These are phyloP conservation scores for Chromera velia DNA, from an alignment of 73 alveolate species.

Conservation along the genomic window DNA sequence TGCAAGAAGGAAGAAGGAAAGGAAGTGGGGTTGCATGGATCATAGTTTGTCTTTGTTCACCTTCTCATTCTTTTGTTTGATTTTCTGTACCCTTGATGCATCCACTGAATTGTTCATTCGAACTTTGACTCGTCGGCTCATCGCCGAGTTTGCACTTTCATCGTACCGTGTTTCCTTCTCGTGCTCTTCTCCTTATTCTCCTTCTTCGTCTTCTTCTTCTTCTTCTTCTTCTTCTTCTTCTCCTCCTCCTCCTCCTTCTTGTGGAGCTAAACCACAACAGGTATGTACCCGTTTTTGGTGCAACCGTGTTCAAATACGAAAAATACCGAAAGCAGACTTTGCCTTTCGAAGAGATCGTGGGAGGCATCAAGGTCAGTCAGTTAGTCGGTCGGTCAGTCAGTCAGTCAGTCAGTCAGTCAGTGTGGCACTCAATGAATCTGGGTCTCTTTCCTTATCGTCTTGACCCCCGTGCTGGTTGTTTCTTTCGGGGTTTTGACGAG, in stretches of 20 bases:
- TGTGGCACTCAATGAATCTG: background rate
- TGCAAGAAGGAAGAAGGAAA: background rate
- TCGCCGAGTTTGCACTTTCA: no score
- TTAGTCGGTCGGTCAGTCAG: background rate
- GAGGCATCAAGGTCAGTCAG: background rate
- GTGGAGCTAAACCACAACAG: no score
- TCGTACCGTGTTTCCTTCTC: no score
- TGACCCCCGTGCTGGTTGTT: background rate
- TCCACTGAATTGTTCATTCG: no score
- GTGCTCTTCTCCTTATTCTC: no score
- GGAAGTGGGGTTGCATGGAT: background rate
- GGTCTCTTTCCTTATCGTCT: background rate
- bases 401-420: background rate
- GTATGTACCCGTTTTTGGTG: constrained; percentile 33
- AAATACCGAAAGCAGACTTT: background rate
- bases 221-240: no score
- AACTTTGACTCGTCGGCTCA: no score
- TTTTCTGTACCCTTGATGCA: no score
- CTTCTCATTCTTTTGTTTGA: no score
- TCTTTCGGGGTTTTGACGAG: background rate
- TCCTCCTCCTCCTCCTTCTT: no score
- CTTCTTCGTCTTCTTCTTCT: no score
- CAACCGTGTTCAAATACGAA: constrained; percentile 1
- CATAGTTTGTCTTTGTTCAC: no score
- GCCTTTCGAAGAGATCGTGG: background rate